These are phyloP conservation scores for Berkeleyomyces rouxiae DNA, from an alignment of 2,329 filamentous ascomycete genomes.

Conservation along the genomic window DNA sequence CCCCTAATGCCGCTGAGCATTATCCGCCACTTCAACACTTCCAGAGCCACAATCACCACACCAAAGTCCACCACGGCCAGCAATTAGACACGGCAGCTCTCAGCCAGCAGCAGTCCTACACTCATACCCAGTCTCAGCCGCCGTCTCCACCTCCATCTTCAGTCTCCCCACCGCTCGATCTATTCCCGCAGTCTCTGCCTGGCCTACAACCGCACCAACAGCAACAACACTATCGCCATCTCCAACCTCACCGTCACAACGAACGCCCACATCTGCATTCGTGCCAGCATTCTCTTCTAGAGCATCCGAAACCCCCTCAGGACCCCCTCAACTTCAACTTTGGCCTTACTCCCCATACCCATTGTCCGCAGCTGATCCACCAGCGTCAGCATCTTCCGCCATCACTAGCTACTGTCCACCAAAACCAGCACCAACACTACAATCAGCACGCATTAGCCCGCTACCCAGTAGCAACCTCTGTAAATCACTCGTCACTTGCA, in stretches of 20 bases:
- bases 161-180: neutral
- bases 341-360: neutral
- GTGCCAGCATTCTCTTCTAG: neutral
- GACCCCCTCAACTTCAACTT: neutral
- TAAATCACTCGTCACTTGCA: neutral
- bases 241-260: conserved; percentile 14
- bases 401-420: neutral
- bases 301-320: conserved; percentile 15
- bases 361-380: neutral
- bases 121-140: neutral
- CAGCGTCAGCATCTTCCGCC: neutral
- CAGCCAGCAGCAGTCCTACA: neutral
- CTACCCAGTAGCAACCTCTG: neutral
- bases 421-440: conserved; percentile 3
- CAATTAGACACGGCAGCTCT: neutral
- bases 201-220: neutral
- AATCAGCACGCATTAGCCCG: neutral
- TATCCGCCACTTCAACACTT: neutral
- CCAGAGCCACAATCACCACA: neutral
- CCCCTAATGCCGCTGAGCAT: neutral
- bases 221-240: conserved; percentile 14
- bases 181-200: neutral
- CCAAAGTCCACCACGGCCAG: neutral
- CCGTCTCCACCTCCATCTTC: neutral
- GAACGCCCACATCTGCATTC: conserved; percentile 12